These are phyloP conservation scores for Chionographis japonica DNA, from an alignment of 106 monocot species.

Conservation along the genomic window DNA sequence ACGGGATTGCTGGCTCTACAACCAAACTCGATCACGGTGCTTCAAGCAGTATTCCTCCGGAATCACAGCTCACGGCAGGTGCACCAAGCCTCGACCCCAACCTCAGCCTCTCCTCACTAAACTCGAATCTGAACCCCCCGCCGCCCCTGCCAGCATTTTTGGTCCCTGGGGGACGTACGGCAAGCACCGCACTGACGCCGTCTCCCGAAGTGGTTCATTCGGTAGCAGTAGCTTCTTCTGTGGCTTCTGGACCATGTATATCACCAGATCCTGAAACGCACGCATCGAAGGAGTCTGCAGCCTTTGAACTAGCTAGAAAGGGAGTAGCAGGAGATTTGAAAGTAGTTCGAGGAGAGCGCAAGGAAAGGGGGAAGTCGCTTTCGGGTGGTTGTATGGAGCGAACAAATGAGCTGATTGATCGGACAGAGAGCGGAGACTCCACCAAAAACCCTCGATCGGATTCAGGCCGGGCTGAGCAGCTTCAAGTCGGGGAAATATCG, in stretches of 20 bases:
- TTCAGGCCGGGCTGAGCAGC: slow-evolving; percentile 5
- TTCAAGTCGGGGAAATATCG: slow-evolving; percentile 20
- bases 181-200: not conserved
- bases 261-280: slow-evolving; percentile 8
- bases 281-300: slow-evolving; percentile 5
- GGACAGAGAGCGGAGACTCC: slow-evolving; percentile 18
- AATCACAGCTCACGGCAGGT: not conserved
- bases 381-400: slow-evolving; percentile 12
- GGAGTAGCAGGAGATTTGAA: slow-evolving; percentile 17
- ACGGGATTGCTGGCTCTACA: slow-evolving; percentile 5
- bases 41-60: slow-evolving; percentile 13
- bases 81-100: not conserved
- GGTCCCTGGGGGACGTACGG: not conserved
- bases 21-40: slow-evolving; percentile 11
- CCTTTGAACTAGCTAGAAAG: slow-evolving; percentile 8
- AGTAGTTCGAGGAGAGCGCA: slow-evolving; percentile 9
- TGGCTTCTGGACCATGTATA: slow-evolving; percentile 9
- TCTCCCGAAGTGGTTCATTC: slow-evolving; percentile 16
- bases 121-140: slow-evolving; percentile 45
- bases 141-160: slow-evolving; percentile 29
- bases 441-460: slow-evolving; percentile 14
- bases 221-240: slow-evolving; percentile 19
- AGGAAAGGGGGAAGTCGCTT: slow-evolving; percentile 17
- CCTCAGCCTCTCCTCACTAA: slow-evolving; percentile 24
- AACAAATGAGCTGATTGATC: slow-evolving; percentile 8